Conservation (phyloP, 176 grass and related monocot species). For the Panicum miliaceum region DNA sequence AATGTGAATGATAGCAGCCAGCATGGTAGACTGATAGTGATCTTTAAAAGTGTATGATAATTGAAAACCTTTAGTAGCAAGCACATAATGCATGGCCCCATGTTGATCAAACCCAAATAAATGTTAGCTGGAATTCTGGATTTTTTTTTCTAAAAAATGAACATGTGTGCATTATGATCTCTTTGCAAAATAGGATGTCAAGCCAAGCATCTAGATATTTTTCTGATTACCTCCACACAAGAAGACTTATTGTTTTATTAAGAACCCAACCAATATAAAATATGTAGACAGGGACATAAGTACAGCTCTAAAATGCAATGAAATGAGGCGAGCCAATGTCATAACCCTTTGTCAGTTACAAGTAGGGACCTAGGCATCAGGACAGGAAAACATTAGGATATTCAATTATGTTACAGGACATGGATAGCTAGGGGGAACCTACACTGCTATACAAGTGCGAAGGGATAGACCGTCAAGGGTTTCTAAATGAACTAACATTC, state of each 20-base stretch:
- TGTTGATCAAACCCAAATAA: slow-evolving; percentile 13
- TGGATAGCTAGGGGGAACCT: not conserved
- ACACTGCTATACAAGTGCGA: not conserved
- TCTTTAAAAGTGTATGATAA: slow-evolving; percentile 11
- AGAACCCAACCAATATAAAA: not conserved
- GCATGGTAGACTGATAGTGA: slow-evolving; percentile 6
- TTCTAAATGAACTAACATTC: not conserved
- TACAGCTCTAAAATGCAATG: slow-evolving; percentile 4
- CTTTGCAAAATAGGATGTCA: slow-evolving; percentile 18
- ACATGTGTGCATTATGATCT: slow-evolving; percentile 1
- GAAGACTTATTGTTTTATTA: not conserved
- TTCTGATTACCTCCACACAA: not conserved
- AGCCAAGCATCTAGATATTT: not conserved
- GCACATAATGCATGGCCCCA: not conserved
- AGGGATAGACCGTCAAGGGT: not conserved
- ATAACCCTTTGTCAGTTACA: not conserved
- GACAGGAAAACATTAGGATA: not conserved
- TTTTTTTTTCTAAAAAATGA: not conserved
- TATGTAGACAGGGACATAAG: not conserved
- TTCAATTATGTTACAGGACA: not conserved
- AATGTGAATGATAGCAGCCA: slow-evolving; percentile 11
- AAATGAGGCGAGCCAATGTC: not conserved
- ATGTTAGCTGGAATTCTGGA: not conserved
- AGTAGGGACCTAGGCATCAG: not conserved
- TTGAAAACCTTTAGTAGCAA: slow-evolving; percentile 31